Evolutionary conservation across 306 rosid species (phyloP), one percentile per base, ranked within the genome.

Genomic region (Rosa rugosa): DNA sequence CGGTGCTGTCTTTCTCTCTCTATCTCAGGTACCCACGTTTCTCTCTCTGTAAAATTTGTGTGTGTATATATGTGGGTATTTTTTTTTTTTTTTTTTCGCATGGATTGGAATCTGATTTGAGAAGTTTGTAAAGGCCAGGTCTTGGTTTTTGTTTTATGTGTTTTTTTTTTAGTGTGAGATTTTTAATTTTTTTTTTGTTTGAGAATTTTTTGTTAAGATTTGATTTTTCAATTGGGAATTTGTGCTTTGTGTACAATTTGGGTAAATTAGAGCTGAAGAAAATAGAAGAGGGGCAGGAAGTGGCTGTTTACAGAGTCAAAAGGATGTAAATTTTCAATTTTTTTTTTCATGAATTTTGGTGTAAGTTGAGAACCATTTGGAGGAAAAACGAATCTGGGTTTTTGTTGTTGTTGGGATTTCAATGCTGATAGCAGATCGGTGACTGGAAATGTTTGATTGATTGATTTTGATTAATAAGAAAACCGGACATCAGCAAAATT

Each of bases 381-480:
- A 65, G 69, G 65, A 2, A 45, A 79, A 67, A 49, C 64, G 44
- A 78, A 80, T 85, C 77, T 72, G 68, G 73, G 70, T 72, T 76
- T 73, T 69, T 54, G 5, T 31, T 31, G 27, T 25, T 80, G 36
- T 40, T 50, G 67, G 27, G 65, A 11, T 80, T 71, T 79, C 45
- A 42, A 56, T 79, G 80, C 47, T 69, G 22, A 38, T 72, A 79
- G 75, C 85, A 80, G 90, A 91, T 89, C 97, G 85, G 79, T 79
- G 79, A 71, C 77, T 9, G 71, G 74, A 65, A 77, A 44, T 73
- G 70, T 64, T 83, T 59, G 77, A 40, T 80, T 63, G 66, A 69
- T 76, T 84, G 71, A 84, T 71, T 60, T 80, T 18, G 71, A 22
- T 17, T 76, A 40, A 79, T 71, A 36, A 75, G 14, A 45, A 44